phyloP scores from a whole-genome alignment of 2,329 filamentous ascomycete species.

The Xylaria sp. region DNA sequence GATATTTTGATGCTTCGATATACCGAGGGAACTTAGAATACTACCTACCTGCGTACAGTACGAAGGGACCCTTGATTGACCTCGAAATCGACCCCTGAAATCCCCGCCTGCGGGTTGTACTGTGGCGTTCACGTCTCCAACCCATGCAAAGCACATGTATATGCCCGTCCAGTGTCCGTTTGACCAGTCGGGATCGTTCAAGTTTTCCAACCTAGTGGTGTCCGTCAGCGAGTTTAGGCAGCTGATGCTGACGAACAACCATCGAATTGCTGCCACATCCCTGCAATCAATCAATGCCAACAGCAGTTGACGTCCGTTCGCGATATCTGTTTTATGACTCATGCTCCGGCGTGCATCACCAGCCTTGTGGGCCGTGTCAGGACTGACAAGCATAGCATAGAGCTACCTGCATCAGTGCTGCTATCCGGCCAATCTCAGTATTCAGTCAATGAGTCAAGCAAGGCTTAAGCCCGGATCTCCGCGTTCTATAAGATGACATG shows the following conservation, averaged over 20 bases:
- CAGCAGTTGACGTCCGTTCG: background rate
- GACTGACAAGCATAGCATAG: background rate
- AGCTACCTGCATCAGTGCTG: background rate
- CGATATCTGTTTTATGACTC: slow-evolving; percentile 10
- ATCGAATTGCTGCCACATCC: background rate
- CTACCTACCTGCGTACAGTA: no score
- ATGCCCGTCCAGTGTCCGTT: background rate
- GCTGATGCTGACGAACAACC: slow-evolving; percentile 19
- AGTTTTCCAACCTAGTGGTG: no score
- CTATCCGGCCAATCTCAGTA: background rate
- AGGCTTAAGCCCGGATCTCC: background rate
- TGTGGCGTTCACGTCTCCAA: background rate
- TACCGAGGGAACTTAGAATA: no score
- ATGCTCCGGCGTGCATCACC: background rate
- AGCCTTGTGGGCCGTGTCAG: background rate
- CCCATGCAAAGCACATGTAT: background rate
- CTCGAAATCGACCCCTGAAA: background rate
- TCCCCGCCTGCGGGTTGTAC: background rate
- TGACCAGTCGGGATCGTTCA: no score
- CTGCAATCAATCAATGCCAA: background rate
- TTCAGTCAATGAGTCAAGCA: background rate
- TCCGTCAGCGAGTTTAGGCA: slow-evolving; percentile 17
- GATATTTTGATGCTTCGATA: background rate
- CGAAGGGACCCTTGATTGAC: background rate
- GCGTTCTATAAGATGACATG: no score